A percentile compares a stretch with the other conserved stretches of the same genome.
These are phyloP conservation scores for Monosporascus sp. DNA, from an alignment of 2,329 filamentous ascomycete species.

Conservation along the genomic window DNA sequence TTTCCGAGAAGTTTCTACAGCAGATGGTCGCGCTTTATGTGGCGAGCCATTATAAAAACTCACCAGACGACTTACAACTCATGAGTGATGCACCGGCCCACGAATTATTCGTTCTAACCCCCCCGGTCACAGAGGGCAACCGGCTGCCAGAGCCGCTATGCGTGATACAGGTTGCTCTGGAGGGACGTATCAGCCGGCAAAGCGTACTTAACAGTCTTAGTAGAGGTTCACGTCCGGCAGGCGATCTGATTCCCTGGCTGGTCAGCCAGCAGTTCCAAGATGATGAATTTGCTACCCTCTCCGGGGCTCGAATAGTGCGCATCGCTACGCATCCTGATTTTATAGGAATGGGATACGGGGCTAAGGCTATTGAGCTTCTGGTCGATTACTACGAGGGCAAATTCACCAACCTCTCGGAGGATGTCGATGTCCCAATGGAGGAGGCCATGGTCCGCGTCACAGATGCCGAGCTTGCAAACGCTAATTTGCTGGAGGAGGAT, in stretches of 20 bases:
- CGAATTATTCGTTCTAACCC: conserved; percentile 89
- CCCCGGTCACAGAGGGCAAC: conserved; percentile 72
- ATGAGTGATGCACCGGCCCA: conserved; percentile 98
- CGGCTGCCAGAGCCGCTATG: conserved; percentile 88
- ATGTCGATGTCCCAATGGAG: conserved; percentile 47
- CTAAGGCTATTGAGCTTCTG: conserved; percentile 79
- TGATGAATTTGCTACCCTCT: conserved; percentile 89
- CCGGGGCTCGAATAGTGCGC: conserved; percentile 84
- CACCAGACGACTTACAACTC: conserved; percentile 93
- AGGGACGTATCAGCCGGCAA: conserved; percentile 89
- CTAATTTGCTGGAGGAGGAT: conserved; percentile 76
- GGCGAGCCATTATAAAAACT: conserved; percentile 89
- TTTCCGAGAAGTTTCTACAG: conserved; percentile 94
- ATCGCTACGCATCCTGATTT: conserved; percentile 98
- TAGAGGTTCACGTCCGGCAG: conserved; percentile 80
- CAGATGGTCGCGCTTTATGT: conserved; percentile 98
- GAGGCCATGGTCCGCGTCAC: conserved; percentile 72
- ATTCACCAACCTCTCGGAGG: conserved; percentile 78
- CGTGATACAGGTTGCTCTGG: conserved; percentile 88
- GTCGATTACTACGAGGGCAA: conserved; percentile 93
- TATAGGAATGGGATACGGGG: conserved; percentile 86
- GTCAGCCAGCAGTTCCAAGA: conserved; percentile 98
- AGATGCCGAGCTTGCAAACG: conserved; percentile 72
- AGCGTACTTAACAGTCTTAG: conserved; percentile 88
- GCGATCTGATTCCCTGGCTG: conserved; percentile 95